Evolutionary conservation across 495 filamentous ascomycete genomes (phyloP).

Genomic region (Paragyromitra xinjiangensis): DNA sequence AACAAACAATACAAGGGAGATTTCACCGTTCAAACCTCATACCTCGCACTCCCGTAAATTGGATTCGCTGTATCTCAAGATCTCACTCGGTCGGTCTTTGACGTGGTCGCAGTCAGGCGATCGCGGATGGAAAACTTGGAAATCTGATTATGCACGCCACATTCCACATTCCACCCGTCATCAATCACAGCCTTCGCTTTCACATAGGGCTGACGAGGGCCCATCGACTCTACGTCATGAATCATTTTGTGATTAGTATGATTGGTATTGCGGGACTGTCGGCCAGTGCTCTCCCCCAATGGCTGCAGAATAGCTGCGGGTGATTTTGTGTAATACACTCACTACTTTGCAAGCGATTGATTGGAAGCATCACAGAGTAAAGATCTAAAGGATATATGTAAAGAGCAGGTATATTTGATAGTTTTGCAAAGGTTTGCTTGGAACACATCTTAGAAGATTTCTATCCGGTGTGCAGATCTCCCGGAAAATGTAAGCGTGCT

Average conservation of each 20-base stretch:
- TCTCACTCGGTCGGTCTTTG: conserved; percentile 29
- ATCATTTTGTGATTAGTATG: conserved; percentile 10
- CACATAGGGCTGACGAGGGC: conserved; percentile 25
- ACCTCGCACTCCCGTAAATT: background rate
- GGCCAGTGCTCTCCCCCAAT: conserved; percentile 4
- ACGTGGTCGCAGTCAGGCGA: conserved; percentile 23
- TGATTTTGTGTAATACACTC: conserved; percentile 24
- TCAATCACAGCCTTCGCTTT: background rate
- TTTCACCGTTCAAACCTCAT: background rate
- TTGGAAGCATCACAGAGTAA: background rate
- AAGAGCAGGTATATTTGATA: background rate
- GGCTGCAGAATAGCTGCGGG: conserved; percentile 3
- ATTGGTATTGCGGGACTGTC: background rate
- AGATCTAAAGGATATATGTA: background rate
- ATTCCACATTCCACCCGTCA: conserved; percentile 12
- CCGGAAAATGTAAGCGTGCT: too few relatives aligned
- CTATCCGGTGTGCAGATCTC: too few relatives aligned
- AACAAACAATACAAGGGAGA: background rate
- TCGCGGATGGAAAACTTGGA: conserved; percentile 12
- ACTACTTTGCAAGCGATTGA: background rate
- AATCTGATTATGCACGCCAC: conserved; percentile 28
- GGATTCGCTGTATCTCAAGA: conserved; percentile 7
- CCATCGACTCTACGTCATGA: conserved; percentile 13
- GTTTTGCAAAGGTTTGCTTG: background rate
- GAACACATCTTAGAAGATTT: too few relatives aligned